phyloP scores from a whole-genome alignment of 2,329 filamentous ascomycete genomes.

The Penicillium italicum region DNA sequence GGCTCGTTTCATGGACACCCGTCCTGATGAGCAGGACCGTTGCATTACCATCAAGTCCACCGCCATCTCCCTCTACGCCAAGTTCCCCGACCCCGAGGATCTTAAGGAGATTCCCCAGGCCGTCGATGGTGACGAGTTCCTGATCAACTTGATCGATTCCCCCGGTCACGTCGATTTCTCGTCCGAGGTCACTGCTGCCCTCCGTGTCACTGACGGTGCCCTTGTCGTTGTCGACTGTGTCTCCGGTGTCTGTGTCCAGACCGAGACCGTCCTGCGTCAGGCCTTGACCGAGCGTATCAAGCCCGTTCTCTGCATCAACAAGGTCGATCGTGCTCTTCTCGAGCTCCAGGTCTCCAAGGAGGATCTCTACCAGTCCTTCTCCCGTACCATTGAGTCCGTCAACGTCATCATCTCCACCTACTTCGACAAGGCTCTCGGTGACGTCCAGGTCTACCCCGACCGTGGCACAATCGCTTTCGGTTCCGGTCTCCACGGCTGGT shows the following conservation, averaged over 20 bases:
- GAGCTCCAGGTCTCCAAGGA: slow-evolving; percentile 98
- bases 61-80: slow-evolving; percentile 95
- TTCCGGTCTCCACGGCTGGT: slow-evolving; percentile 99
- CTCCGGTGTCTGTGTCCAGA: slow-evolving; percentile 99
- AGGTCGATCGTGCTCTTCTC: slow-evolving; percentile 99
- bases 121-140: slow-evolving; percentile 90
- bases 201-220: slow-evolving; percentile 99
- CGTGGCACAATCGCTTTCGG: slow-evolving; percentile 98
- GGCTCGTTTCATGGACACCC: slow-evolving; percentile 92
- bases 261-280: slow-evolving; percentile 98
- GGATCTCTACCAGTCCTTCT: slow-evolving; percentile 99
- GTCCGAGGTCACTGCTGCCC: slow-evolving; percentile 97
- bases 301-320: slow-evolving; percentile 99
- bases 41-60: slow-evolving; percentile 99
- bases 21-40: slow-evolving; percentile 97
- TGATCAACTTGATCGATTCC: slow-evolving; percentile 99
- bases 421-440: slow-evolving; percentile 93
- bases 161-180: slow-evolving; percentile 99
- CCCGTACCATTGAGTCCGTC: slow-evolving; percentile 98
- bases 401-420: slow-evolving; percentile 99
- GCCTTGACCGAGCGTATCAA: slow-evolving; percentile 99
- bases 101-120: slow-evolving; percentile 89
- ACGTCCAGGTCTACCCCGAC: slow-evolving; percentile 97
- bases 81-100: slow-evolving; percentile 76
- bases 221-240: slow-evolving; percentile 99